Percentiles rank a stretch among this genome's conserved stretches.
These are phyloP conservation scores for Toxicodendron radicans DNA, from an alignment of 345 rosid genomes.

Conservation along the genomic window DNA sequence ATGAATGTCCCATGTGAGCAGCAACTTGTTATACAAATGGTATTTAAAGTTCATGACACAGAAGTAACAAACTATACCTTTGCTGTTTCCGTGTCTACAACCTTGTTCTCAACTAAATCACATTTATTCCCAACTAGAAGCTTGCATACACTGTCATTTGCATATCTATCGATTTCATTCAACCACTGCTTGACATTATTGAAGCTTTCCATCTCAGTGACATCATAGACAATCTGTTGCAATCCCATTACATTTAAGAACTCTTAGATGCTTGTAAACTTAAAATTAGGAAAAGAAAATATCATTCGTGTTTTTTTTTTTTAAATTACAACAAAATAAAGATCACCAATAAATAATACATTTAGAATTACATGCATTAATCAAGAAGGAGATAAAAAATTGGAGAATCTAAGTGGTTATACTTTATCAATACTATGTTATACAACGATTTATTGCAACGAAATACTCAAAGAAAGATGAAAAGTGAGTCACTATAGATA, in stretches of 20 bases:
- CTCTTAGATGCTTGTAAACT: slow-evolving; percentile 1
- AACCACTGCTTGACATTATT: slow-evolving; percentile 91
- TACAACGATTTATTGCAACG: neutral
- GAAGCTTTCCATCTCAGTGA: slow-evolving; percentile 90
- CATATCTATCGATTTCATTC: slow-evolving; percentile 82
- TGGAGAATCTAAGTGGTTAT: no score
- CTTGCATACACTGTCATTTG: slow-evolving; percentile 90
- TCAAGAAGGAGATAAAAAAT: no score
- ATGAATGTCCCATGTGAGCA: neutral
- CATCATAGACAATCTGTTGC: slow-evolving; percentile 75
- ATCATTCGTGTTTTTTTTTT: neutral
- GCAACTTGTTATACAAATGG: neutral
- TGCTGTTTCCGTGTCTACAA: slow-evolving; percentile 82
- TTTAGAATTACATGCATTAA: no score
- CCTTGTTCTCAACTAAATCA: slow-evolving; percentile 77
- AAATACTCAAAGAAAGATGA: neutral
- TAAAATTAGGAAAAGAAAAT: neutral
- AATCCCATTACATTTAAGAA: slow-evolving; percentile 16
- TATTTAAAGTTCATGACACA: neutral
- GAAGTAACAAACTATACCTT: slow-evolving; percentile 39
- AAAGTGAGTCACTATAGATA: neutral
- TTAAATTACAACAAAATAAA: neutral
- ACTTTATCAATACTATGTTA: neutral
- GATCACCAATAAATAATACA: no score
- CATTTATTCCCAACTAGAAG: slow-evolving; percentile 82